phyloP scores from a whole-genome alignment of 1,284 basidiomycete species.

The Sporisorium sorghi region DNA sequence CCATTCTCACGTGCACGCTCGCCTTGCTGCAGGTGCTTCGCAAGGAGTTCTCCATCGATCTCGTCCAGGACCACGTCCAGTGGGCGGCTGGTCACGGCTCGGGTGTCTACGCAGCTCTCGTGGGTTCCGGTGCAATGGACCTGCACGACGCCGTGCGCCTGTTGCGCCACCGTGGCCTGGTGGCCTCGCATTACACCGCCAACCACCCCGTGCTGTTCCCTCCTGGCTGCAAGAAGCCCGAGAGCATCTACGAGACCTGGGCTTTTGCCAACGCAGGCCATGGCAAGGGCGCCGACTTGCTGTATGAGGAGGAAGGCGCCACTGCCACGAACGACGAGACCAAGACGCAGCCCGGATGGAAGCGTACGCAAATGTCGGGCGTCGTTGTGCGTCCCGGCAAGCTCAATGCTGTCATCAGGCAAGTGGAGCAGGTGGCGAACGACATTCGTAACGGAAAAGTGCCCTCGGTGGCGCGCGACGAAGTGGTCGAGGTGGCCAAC shows the following conservation, averaged over 20 bases:
- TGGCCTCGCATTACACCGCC: constrained; percentile 51
- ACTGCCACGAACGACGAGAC: constrained; percentile 6
- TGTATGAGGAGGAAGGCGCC: constrained; percentile 27
- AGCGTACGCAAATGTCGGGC: constrained; percentile 64
- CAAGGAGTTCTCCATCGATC: constrained; percentile 62
- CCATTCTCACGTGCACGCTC: constrained; percentile 63
- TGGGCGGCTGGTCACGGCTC: constrained; percentile 65
- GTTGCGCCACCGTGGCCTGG: constrained; percentile 62
- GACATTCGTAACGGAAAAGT: constrained; percentile 60
- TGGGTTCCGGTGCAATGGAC: constrained; percentile 56
- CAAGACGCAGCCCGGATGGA: constrained; percentile 48
- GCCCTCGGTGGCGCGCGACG: constrained; percentile 57
- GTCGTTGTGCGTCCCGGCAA: constrained; percentile 63
- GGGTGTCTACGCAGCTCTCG: constrained; percentile 64
- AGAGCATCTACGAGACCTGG: constrained; percentile 68
- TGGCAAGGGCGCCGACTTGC: constrained; percentile 59
- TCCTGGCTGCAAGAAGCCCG: constrained; percentile 58
- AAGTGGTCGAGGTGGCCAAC: constrained; percentile 67
- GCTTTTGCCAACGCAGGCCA: constrained; percentile 66
- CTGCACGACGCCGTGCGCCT: constrained; percentile 60
- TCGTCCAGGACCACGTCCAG: constrained; percentile 60
- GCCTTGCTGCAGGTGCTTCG: constrained; percentile 64
- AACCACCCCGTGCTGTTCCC: constrained; percentile 64
- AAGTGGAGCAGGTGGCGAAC: constrained; percentile 48
- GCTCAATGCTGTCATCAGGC: constrained; percentile 51